A percentile compares a stretch with the other conserved stretches of the same genome.
Conservation (phyloP, 345 rosid species). For the Ricinus communis region DNA sequence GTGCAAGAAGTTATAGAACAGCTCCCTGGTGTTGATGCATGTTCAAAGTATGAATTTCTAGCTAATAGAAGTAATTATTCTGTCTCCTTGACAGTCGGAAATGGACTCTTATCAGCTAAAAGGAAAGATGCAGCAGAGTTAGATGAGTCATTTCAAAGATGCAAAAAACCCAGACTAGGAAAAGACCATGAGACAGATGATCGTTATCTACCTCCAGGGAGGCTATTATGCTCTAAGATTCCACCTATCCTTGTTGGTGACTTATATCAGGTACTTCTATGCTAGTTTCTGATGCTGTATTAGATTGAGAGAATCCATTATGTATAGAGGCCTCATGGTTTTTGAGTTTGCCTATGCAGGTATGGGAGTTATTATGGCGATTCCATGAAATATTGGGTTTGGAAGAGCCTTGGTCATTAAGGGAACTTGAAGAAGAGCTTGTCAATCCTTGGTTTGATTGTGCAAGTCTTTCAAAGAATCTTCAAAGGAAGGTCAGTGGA, state of each 20-base stretch:
- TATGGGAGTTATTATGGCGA: constrained; percentile 73
- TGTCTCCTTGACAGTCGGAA: constrained; percentile 53
- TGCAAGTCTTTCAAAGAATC: constrained; percentile 34
- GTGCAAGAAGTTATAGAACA: constrained; percentile 82
- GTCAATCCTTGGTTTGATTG: constrained; percentile 54
- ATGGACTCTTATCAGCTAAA: constrained; percentile 57
- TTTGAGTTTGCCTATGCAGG: constrained; percentile 47
- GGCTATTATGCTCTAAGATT: constrained; percentile 59
- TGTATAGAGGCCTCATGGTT: constrained; percentile 12
- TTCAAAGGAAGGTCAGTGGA: constrained; percentile 34
- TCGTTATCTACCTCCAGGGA: constrained; percentile 64
- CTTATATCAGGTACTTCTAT: constrained; percentile 68
- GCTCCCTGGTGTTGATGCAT: constrained; percentile 68
- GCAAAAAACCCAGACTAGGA: constrained; percentile 49
- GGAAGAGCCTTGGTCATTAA: constrained; percentile 49
- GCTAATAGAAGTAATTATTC: constrained; percentile 50
- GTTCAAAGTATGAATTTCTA: constrained; percentile 63
- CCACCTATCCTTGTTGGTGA: constrained; percentile 82
- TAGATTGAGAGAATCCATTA: constrained; percentile 14
- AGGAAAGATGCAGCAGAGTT: constrained; percentile 43
- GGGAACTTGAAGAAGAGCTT: constrained; percentile 79
- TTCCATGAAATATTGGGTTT: constrained; percentile 74
- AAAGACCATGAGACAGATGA: constrained; percentile 33
- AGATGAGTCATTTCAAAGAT: constrained; percentile 42
- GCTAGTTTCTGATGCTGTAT: constrained; percentile 6